Evolutionary conservation across 345 rosid genomes (phyloP).

Genomic region (Brassica nigra): DNA sequence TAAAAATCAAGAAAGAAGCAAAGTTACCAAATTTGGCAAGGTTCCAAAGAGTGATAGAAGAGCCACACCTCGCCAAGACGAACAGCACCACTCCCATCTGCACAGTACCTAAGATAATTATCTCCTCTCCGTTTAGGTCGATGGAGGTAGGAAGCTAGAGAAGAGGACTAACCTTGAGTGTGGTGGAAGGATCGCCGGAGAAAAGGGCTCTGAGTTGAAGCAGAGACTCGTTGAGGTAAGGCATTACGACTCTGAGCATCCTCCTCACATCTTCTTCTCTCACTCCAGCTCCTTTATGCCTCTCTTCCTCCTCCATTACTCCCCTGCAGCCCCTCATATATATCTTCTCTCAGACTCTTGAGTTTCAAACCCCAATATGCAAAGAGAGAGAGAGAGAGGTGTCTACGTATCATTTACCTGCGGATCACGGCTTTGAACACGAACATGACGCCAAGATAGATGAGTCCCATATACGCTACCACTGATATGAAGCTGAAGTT

Average conservation of each 20-base stretch:
- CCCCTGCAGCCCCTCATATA: conserved; percentile 46
- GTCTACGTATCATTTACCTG: conserved; percentile 52
- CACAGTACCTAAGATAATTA: conserved; percentile 33
- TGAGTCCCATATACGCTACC: conserved; percentile 73
- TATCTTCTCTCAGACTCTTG: background rate
- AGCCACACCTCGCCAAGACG: conserved; percentile 79
- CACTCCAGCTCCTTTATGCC: conserved; percentile 47
- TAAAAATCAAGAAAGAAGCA: background rate
- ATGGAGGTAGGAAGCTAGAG: background rate
- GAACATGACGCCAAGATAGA: conserved; percentile 73
- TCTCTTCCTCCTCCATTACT: conserved; percentile 44
- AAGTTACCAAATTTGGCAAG: conserved; percentile 76
- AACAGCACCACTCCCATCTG: conserved; percentile 90
- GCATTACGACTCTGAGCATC: conserved; percentile 66
- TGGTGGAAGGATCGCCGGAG: conserved; percentile 87
- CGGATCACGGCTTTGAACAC: conserved; percentile 58
- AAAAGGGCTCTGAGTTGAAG: conserved; percentile 72
- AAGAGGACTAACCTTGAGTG: conserved; percentile 68
- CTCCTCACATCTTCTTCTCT: conserved; percentile 83
- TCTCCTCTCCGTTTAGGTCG: background rate
- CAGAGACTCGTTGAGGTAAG: conserved; percentile 76
- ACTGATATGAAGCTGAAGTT: conserved; percentile 80
- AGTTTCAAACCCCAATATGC: conserved; percentile 14
- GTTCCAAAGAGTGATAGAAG: conserved; percentile 84
- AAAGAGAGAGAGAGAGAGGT: background rate